Conservation (phyloP, 78 protist genomes). For the Dictyostelium capitatum region DNA sequence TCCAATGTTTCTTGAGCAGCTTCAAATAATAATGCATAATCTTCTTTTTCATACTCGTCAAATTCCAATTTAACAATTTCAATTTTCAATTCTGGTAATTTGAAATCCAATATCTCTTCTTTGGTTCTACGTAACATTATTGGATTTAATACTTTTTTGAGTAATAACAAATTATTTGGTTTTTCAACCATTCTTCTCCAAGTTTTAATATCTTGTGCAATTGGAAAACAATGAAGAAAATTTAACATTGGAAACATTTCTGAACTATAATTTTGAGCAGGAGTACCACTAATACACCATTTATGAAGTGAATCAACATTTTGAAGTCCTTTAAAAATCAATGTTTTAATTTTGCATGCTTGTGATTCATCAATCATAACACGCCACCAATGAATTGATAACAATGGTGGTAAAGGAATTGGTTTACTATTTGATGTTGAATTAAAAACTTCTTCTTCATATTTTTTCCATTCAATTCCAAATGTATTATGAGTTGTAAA, state of each 20-base stretch:
- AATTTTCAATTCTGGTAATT: slow-evolving; percentile 9
- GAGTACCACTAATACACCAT: slow-evolving; percentile 93
- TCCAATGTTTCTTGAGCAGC: slow-evolving; percentile 1
- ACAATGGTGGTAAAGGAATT: not conserved
- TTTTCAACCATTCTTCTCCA: slow-evolving; percentile 52
- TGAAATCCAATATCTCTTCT: not conserved
- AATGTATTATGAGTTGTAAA: slow-evolving; percentile 26
- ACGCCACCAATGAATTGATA: slow-evolving; percentile 57
- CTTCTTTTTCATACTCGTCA: not conserved
- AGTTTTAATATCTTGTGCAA: slow-evolving; percentile 24
- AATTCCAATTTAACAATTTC: slow-evolving; percentile 6
- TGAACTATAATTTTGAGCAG: slow-evolving; percentile 86
- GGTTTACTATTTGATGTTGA: not conserved
- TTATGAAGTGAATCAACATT: slow-evolving; percentile 12
- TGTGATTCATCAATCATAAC: slow-evolving; percentile 61
- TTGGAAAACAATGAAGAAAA: slow-evolving; percentile 40
- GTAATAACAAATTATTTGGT: slow-evolving; percentile 1
- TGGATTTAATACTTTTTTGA: slow-evolving; percentile 42
- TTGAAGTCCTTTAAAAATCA: slow-evolving; percentile 42
- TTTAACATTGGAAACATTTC: slow-evolving; percentile 85
- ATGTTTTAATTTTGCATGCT: slow-evolving; percentile 19
- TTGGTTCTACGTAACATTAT: slow-evolving; percentile 65
- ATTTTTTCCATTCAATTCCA: slow-evolving; percentile 45
- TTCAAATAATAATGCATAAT: slow-evolving; percentile 17
- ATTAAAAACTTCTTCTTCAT: slow-evolving; percentile 1